phyloP scores from a whole-genome alignment of 2,329 filamentous ascomycete species.

The Neobulgaria alba region DNA sequence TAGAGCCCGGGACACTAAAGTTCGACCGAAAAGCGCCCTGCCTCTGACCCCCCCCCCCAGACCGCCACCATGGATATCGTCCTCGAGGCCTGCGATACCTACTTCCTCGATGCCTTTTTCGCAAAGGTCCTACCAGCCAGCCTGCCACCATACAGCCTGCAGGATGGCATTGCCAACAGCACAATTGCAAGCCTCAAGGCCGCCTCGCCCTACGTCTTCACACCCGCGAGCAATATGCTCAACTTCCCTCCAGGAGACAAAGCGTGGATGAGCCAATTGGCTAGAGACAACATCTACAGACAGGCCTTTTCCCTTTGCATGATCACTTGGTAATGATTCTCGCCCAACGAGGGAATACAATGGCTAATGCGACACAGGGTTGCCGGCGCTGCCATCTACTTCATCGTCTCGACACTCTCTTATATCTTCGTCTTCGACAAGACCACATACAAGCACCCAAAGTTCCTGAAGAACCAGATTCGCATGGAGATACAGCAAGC shows the following conservation, averaged over 20 bases:
- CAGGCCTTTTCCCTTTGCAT: conserved; percentile 70
- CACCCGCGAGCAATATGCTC: conserved; percentile 64
- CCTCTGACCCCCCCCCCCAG: too few species aligned
- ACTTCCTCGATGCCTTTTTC: conserved; percentile 72
- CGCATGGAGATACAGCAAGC: conserved; percentile 77
- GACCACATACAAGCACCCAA: conserved; percentile 77
- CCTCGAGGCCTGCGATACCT: conserved; percentile 77
- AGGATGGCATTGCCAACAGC: conserved; percentile 37
- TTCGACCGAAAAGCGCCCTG: too few species aligned
- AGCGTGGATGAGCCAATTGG: conserved; percentile 71
- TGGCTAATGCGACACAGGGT: conserved; percentile 46
- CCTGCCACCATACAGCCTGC: conserved; percentile 44
- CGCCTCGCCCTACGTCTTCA: conserved; percentile 58
- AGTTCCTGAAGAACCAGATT: conserved; percentile 92
- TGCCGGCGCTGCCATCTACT: conserved; percentile 80
- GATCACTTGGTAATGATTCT: conserved; percentile 66
- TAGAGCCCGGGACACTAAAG: too few species aligned
- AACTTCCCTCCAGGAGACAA: conserved; percentile 61
- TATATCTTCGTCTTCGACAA: conserved; percentile 92
- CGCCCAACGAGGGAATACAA: neutral
- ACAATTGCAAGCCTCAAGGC: conserved; percentile 46
- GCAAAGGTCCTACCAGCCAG: conserved; percentile 58
- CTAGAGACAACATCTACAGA: conserved; percentile 67
- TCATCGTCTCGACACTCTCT: conserved; percentile 71
- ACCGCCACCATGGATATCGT: conserved; percentile 73